These are phyloP conservation scores for Hondaea fermentalgiana DNA, from an alignment of 108 stramenopile species.

Conservation along the genomic window DNA sequence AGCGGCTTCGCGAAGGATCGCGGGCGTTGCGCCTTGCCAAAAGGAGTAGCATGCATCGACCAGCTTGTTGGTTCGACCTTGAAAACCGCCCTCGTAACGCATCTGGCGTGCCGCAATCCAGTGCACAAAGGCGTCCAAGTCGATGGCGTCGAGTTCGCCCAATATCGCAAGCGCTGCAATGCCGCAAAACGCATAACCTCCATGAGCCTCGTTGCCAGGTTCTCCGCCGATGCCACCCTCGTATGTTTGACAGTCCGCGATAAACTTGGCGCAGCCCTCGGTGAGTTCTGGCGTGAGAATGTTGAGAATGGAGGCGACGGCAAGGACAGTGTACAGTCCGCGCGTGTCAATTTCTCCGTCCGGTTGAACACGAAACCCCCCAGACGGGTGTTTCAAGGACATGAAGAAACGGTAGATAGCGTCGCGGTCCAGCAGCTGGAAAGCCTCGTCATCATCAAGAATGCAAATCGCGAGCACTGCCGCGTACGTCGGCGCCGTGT, in stretches of 20 bases:
- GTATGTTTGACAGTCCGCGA: conserved; percentile 79
- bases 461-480: conserved; percentile 37
- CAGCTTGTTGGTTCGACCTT: conserved; percentile 89
- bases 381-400: conserved; percentile 39
- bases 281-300: conserved; percentile 49
- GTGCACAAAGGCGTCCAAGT: not conserved
- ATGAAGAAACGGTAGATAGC: conserved; percentile 43
- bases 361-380: conserved; percentile 83
- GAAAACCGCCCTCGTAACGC: conserved; percentile 85
- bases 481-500: conserved; percentile 92
- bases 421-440: not conserved
- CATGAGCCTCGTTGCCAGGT: conserved; percentile 88
- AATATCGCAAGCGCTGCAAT: conserved; percentile 66
- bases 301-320: conserved; percentile 61
- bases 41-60: conserved; percentile 98
- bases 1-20: conserved; percentile 51
- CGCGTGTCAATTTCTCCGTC: conserved; percentile 95
- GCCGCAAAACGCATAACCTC: conserved; percentile 95
- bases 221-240: conserved; percentile 96
- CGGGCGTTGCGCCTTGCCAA: conserved; percentile 90
- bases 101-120: conserved; percentile 81
- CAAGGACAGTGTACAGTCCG: conserved; percentile 76
- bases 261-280: conserved; percentile 40
- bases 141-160: not conserved
- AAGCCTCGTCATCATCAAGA: conserved; percentile 21